Conservation (phyloP, 306 rosid genomes). For the Coriaria nepalensis region DNA sequence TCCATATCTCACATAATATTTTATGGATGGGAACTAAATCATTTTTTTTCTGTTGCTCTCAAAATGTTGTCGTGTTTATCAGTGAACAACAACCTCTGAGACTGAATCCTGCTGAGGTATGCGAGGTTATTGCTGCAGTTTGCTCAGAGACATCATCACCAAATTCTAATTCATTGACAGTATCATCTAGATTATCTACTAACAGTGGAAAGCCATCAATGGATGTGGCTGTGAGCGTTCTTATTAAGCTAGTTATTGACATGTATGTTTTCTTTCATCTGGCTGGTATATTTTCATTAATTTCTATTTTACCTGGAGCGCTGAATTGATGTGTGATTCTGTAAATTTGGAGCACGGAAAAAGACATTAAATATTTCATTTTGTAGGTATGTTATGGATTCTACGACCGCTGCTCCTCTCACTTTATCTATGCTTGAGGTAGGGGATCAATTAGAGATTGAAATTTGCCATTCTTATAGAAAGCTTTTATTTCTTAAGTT, state of each 20-base stretch:
- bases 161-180: conserved; percentile 37
- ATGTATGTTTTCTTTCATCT: conserved; percentile 54
- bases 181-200: conserved; percentile 55
- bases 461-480: neutral
- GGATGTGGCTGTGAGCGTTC: conserved; percentile 99
- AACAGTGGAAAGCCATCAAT: conserved; percentile 75
- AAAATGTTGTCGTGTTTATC: conserved; percentile 31
- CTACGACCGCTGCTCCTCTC: conserved; percentile 92
- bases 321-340: conserved; percentile 13
- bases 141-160: conserved; percentile 75
- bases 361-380: conserved; percentile 17
- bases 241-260: conserved; percentile 90
- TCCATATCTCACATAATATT: too few relatives aligned
- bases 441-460: conserved; percentile 18
- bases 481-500: neutral
- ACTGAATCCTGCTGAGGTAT: conserved; percentile 91
- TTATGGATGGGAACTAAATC: neutral
- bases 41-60: conserved; percentile 22
- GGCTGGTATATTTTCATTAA: conserved; percentile 1
- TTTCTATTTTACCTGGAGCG: too few relatives aligned
- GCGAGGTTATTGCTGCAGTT: conserved; percentile 95
- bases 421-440: conserved; percentile 97
- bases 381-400: conserved; percentile 85
- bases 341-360: conserved; percentile 10
- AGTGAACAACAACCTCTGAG: conserved; percentile 98